Percentiles rank a stretch among this genome's conserved stretches.
These are phyloP conservation scores for Anisodus tanguticus DNA, from an alignment of 257 asterid genomes.

Conservation along the genomic window DNA sequence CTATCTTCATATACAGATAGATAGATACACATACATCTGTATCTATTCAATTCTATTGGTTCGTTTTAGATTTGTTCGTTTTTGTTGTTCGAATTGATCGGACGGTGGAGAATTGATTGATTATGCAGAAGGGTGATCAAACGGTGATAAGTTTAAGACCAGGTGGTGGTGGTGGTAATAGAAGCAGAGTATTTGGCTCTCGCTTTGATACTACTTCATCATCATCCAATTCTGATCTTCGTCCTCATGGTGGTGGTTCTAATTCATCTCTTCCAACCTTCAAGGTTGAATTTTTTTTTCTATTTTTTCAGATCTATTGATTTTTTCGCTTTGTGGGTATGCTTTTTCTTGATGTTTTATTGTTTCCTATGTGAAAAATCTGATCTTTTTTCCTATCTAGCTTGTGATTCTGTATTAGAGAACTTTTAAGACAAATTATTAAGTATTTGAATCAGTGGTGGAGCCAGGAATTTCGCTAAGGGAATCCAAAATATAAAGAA, in stretches of 20 bases:
- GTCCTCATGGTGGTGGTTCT: conserved; percentile 40
- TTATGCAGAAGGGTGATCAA: conserved; percentile 56
- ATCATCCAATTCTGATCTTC: conserved; percentile 45
- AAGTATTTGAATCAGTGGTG: neutral
- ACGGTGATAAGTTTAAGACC: conserved; percentile 58
- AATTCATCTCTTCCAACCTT: conserved; percentile 17
- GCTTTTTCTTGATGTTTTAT: neutral
- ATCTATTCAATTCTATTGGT: neutral
- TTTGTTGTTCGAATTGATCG: conserved; percentile 29
- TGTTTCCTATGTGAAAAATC: too few species aligned
- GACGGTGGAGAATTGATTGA: conserved; percentile 40
- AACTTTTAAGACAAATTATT: too few species aligned
- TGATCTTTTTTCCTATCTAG: conserved; percentile 21
- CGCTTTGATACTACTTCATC: conserved; percentile 45
- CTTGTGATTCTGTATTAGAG: neutral
- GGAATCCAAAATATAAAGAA: too few species aligned
- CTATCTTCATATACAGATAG: neutral
- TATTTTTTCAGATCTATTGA: conserved; percentile 33
- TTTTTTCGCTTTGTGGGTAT: conserved; percentile 4
- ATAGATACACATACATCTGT: conserved; percentile 5
- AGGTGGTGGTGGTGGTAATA: conserved; percentile 52
- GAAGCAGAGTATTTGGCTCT: conserved; percentile 47
- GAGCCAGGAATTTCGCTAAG: too few species aligned
- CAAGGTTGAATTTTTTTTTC: conserved; percentile 30
- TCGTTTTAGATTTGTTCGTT: neutral